Conservation (phyloP, 202 grass and related monocot species). For the Miscanthus sacchariflorus region DNA sequence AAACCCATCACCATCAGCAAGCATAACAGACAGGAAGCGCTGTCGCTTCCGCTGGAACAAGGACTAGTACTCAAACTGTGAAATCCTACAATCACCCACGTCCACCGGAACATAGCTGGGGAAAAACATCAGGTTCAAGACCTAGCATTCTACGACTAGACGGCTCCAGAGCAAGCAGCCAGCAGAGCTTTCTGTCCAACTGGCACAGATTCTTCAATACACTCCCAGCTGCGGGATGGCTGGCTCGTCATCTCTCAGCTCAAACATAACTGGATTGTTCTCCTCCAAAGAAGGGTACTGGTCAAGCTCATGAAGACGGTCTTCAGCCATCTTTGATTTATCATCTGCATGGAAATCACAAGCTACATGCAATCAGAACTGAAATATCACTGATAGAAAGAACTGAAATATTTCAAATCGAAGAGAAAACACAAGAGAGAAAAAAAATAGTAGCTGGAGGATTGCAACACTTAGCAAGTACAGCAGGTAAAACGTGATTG, state of each 20-base stretch:
- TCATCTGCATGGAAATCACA: slow-evolving; percentile 32
- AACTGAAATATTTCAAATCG: background rate
- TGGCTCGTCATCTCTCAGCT: slow-evolving; percentile 51
- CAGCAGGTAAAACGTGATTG: background rate
- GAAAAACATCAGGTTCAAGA: slow-evolving; percentile 1
- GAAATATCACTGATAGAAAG: background rate
- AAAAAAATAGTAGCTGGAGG: background rate
- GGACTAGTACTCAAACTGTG: background rate
- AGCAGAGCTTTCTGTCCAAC: background rate
- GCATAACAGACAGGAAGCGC: slow-evolving; percentile 44
- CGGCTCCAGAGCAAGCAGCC: slow-evolving; percentile 28
- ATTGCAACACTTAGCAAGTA: background rate
- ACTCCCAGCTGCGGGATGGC: background rate
- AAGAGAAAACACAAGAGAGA: slow-evolving; percentile 2
- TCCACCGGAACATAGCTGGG: background rate
- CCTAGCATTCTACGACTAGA: background rate
- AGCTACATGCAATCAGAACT: background rate
- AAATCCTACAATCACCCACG: slow-evolving; percentile 21
- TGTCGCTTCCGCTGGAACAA: slow-evolving; percentile 42
- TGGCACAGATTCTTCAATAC: slow-evolving; percentile 33
- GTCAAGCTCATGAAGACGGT: slow-evolving; percentile 35
- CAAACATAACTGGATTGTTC: slow-evolving; percentile 41
- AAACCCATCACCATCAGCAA: background rate
- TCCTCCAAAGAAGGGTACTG: slow-evolving; percentile 49
- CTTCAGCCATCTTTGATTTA: slow-evolving; percentile 36